Base-by-base conservation (phyloP, 1,284 basidiomycete genomes). In the Heterobasidion irregulare region DNA sequence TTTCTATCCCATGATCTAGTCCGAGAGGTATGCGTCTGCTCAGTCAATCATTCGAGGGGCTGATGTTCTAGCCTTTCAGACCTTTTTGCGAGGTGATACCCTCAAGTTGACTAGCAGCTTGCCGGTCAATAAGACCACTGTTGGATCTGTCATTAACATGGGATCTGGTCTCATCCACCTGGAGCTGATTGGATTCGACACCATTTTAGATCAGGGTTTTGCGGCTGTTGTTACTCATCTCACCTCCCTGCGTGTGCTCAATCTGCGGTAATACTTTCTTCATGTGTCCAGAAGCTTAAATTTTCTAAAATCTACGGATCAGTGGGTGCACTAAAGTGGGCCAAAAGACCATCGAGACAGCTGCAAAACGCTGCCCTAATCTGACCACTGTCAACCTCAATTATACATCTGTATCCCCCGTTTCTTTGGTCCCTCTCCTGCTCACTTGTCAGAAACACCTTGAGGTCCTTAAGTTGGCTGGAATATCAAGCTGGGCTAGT, bases 321-420 rank as follows among this genome's bases (percentile, higher is more conserved):
- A 88, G 86, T 8, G 80, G 79, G 36, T 85, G 81, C 62, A 70
- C 75, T 10, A 82, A 80, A 64, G 83, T 80, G 5, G 76, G 78
- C 5, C 57, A 72, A 2, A 71, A 75, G 58, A 80, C 83, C 1
- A 68, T 75, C 19, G 67, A 26, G 26, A 26, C 71, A 32, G 75
- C 75, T 1, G 67, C 70, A 5, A 66, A 69, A 36, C 64, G 64
- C 15, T 84, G 83, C 60, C 69, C 62, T 6, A 62, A 66, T 10
- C 70, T 88, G 34, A 69, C 63, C 15, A 65, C 69, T 1, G 59
- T 84, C 44, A 87, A 88, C 60, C 64, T 87, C 47, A 86, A 77
- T 62, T 82, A 82, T 57, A 88, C 86, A 0, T 72, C 78, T 5
- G 75, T 76, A 4, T 68, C 77, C 1, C 78, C 84, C 0, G 57